Base-by-base conservation (phyloP, 345 rosid genomes). In the Rhizophora mangle region DNA sequence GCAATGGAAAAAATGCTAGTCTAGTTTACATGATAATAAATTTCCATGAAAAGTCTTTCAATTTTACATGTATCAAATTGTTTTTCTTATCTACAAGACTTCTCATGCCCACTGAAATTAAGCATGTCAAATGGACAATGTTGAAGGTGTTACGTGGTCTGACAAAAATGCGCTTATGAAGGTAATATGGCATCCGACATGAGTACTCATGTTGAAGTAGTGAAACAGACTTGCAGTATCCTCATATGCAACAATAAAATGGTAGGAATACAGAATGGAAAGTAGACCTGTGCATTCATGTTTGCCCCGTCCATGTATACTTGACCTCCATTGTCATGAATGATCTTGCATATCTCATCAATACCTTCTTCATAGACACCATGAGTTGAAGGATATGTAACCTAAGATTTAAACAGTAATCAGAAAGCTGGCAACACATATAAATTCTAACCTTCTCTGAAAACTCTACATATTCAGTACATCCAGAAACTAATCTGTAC, bases 281-380 rank as follows among this genome's bases (percentile, higher is more conserved):
- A 51, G 66, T 68, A 58, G 64, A 92, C 98, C 98, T 95, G 95
- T n/a, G 97, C 98, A 75, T 95, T 95, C 99, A 96, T 92, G 90
- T 96, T 96, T 55, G 98, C 98, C 21, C 99, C 99, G 71, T 96
- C 99, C 99, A 96, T 96, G 85, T 96, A 96, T 64, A 92, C 97
- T 78, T 96, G 98, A 68, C 97, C 99, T 78, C 99, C 99, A 71
- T 95, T 92, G 54, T 86, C 92, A 70, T 95, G 99, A 68, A 92
- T 90, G 63, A 90, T 95, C 82, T 86, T 89, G 76, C 97, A 95
- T 64, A 92, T 89, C 86, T 89, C 97, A 75, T 89, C 93, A 27
- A 95, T 92, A 56, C 96, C 96, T 84, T 95, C 96, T 84, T 95
- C 97, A 79, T 92, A 95, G 49, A 90, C 96, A 68, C 99, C 99